These are phyloP conservation scores for Prinsepia uniflora DNA, from an alignment of 306 rosid species.

Conservation along the genomic window DNA sequence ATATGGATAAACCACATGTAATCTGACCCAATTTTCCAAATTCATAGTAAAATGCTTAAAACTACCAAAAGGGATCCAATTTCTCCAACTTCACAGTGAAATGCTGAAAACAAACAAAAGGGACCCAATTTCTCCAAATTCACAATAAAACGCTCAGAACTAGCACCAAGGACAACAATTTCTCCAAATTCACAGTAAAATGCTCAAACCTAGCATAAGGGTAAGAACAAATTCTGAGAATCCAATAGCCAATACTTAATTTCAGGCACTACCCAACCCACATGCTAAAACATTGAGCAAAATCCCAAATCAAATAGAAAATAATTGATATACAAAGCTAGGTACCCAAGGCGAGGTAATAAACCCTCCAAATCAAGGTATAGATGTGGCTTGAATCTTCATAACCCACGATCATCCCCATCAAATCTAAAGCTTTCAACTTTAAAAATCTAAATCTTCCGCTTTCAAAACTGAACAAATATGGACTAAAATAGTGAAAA, in stretches of 20 bases:
- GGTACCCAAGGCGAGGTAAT: not conserved
- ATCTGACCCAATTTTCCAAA: constrained; percentile 11
- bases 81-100: not conserved
- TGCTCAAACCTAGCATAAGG: constrained; percentile 7
- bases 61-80: constrained; percentile 1
- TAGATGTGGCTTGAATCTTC: constrained; percentile 2
- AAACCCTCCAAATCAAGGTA: not conserved
- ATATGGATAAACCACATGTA: constrained; percentile 9
- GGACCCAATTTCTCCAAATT: constrained; percentile 5
- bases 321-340: not conserved
- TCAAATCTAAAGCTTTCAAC: not conserved
- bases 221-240: not conserved
- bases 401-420: constrained; percentile 12
- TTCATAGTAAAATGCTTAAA: constrained; percentile 9
- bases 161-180: not conserved
- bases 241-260: not conserved
- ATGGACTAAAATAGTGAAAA: not conserved
- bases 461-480: not conserved
- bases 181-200: constrained; percentile 7
- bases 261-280: constrained; percentile 12
- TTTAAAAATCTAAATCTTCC: not conserved
- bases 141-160: no score
- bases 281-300: constrained; percentile 7
- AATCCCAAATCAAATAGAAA: not conserved
- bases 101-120: no score